A percentile compares a stretch with the other conserved stretches of the same genome.
These are phyloP conservation scores for Cladophialophora exuberans DNA, from an alignment of 2,329 filamentous ascomycete genomes.

Conservation along the genomic window DNA sequence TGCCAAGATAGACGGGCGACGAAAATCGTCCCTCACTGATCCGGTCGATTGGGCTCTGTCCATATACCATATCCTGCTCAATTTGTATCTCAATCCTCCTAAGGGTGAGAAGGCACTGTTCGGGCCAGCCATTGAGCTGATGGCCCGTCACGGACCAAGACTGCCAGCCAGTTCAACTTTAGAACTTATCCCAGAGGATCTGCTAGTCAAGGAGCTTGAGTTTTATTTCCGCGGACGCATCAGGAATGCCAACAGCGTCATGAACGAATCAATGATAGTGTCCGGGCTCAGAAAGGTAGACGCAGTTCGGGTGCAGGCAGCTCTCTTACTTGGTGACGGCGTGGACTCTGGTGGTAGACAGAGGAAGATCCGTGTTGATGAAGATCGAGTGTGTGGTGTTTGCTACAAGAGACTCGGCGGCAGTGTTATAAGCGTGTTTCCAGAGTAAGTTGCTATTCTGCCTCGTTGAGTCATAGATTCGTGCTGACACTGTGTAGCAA, in stretches of 20 bases:
- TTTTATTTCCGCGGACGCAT: conserved; percentile 93
- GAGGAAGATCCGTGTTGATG: conserved; percentile 75
- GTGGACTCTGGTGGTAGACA: conserved; percentile 56
- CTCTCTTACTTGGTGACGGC: conserved; percentile 73
- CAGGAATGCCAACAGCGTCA: conserved; percentile 76
- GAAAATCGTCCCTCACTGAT: conserved; percentile 47
- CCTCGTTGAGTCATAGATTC: neutral
- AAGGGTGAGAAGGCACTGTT: conserved; percentile 72
- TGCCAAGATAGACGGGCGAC: conserved; percentile 40
- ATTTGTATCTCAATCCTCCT: conserved; percentile 83
- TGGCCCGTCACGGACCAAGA: conserved; percentile 90
- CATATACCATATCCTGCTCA: conserved; percentile 89
- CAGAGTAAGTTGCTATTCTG: conserved; percentile 63
- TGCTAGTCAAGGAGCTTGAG: conserved; percentile 78
- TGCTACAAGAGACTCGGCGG: conserved; percentile 92
- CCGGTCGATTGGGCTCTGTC: conserved; percentile 66
- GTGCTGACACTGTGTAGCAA: conserved; percentile 41
- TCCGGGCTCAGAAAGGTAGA: conserved; percentile 76
- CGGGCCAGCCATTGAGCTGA: conserved; percentile 77
- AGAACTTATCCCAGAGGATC: conserved; percentile 77
- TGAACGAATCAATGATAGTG: conserved; percentile 79
- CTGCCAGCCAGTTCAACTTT: conserved; percentile 86
- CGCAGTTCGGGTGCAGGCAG: conserved; percentile 74
- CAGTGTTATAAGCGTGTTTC: conserved; percentile 86
- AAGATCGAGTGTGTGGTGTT: conserved; percentile 87